Evolutionary conservation across 208 protist species (phyloP).

Genomic region (Trypanosoma platydactyli): DNA sequence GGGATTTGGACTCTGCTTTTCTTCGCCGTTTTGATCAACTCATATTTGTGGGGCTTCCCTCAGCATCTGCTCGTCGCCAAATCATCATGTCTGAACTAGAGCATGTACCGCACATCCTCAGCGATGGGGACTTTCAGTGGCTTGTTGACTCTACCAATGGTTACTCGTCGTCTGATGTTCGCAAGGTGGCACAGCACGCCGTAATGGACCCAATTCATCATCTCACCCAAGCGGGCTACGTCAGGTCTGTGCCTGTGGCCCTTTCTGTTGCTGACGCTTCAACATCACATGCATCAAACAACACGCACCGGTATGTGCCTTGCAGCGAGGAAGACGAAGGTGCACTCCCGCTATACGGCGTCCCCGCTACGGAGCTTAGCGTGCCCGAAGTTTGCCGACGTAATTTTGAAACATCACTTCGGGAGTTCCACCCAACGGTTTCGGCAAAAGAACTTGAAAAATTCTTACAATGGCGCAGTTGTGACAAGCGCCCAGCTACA

Average conservation of each 20-base stretch:
- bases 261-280: background rate
- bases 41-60: conserved; percentile 84
- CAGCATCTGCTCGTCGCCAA: conserved; percentile 25
- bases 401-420: conserved; percentile 48
- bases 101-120: conserved; percentile 42
- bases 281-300: conserved; percentile 1
- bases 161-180: conserved; percentile 94
- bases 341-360: conserved; percentile 21
- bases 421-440: conserved; percentile 47
- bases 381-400: conserved; percentile 37
- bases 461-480: conserved; percentile 48
- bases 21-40: conserved; percentile 88
- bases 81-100: conserved; percentile 40
- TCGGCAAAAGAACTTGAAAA: conserved; percentile 42
- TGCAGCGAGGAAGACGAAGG: conserved; percentile 32
- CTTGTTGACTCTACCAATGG: conserved; percentile 55
- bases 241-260: background rate
- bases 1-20: conserved; percentile 89
- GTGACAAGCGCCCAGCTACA: background rate
- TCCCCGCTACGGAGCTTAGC: conserved; percentile 24
- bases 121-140: conserved; percentile 34
- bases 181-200: conserved; percentile 87
- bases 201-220: conserved; percentile 92
- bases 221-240: conserved; percentile 59
- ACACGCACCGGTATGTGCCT: conserved; percentile 23